phyloP scores from a whole-genome alignment of 495 filamentous ascomycete species.

The Lentithecium fluviatile region DNA sequence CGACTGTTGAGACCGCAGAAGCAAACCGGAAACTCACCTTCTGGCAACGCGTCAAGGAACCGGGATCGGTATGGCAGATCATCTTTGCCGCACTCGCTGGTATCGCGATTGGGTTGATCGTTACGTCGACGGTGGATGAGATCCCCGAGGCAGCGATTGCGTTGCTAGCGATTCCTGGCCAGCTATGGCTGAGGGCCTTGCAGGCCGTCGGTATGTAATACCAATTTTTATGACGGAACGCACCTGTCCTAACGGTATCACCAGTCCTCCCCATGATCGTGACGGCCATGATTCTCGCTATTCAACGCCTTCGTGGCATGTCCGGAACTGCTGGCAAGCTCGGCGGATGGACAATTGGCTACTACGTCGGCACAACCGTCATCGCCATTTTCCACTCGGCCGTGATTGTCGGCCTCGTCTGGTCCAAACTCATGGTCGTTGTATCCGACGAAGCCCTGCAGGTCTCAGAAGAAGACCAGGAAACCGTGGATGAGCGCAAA shows the following conservation, averaged over 20 bases:
- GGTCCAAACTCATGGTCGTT: conserved; percentile 35
- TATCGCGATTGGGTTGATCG: conserved; percentile 38
- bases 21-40: neutral
- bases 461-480: conserved; percentile 17
- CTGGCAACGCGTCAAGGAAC: conserved; percentile 9
- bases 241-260: neutral
- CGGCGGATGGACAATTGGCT: conserved; percentile 36
- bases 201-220: conserved; percentile 35
- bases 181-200: conserved; percentile 40
- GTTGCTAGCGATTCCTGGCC: conserved; percentile 36
- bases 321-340: conserved; percentile 30
- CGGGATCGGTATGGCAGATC: conserved; percentile 32
- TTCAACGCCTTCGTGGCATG: conserved; percentile 36
- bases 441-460: conserved; percentile 8
- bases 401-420: conserved; percentile 37
- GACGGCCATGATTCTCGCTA: conserved; percentile 39
- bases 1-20: too few species aligned
- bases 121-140: conserved; percentile 31
- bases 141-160: conserved; percentile 32
- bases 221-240: neutral
- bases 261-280: conserved; percentile 41
- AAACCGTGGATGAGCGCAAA: conserved; percentile 15
- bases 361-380: conserved; percentile 40
- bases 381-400: conserved; percentile 38
- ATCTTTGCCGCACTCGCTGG: conserved; percentile 36